Percentiles rank a stretch among this genome's conserved stretches.
Conservation (phyloP, 192 early-diverging fungal species). For the Rhizophagus sp. region DNA sequence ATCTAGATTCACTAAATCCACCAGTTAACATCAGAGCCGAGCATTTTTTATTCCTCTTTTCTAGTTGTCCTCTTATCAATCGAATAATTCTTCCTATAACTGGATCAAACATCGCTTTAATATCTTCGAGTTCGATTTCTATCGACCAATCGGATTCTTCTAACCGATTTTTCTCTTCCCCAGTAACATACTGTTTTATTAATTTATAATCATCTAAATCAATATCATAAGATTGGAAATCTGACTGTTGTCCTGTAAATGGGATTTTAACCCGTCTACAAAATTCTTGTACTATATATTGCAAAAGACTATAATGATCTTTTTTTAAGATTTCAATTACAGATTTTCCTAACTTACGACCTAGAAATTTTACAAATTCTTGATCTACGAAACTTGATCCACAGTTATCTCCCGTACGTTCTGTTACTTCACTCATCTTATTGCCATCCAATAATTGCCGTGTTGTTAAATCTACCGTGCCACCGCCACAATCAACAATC, state of each 20-base stretch:
- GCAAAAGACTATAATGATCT: conserved; percentile 6
- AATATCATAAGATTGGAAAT: neutral
- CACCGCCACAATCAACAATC: conserved; percentile 61
- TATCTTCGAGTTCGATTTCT: conserved; percentile 43
- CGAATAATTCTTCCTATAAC: conserved; percentile 53
- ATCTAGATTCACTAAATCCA: conserved; percentile 56
- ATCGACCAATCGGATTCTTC: conserved; percentile 46
- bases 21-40: conserved; percentile 56
- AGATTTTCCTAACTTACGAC: neutral
- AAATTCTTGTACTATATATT: conserved; percentile 19
- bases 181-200: conserved; percentile 5
- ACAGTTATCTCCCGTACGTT: neutral
- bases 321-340: neutral
- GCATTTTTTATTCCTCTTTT: conserved; percentile 37
- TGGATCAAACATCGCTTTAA: conserved; percentile 56
- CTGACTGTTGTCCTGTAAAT: neutral
- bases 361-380: conserved; percentile 17
- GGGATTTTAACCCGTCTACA: neutral
- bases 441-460: neutral
- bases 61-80: conserved; percentile 53
- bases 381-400: conserved; percentile 8
- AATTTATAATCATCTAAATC: conserved; percentile 2
- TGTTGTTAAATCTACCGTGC: conserved; percentile 56
- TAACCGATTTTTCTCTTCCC: conserved; percentile 21
- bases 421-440: conserved; percentile 3